phyloP scores from a whole-genome alignment of 768 basidiomycete genomes.

The Daedaleopsis sinensis region DNA sequence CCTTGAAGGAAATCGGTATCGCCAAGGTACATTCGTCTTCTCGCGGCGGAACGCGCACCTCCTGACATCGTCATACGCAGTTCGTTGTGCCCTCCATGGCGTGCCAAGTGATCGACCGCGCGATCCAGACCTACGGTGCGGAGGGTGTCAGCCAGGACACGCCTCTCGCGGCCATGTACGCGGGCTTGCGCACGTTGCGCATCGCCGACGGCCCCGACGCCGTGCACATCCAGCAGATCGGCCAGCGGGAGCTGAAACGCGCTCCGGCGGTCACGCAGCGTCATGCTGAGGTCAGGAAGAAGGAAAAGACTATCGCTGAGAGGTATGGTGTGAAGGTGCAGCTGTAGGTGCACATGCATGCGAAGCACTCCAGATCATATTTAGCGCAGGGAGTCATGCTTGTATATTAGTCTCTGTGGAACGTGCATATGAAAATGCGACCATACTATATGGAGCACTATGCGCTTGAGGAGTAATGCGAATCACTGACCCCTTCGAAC shows the following conservation, averaged over 20 bases:
- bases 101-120: constrained; percentile 85
- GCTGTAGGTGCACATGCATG: constrained; percentile 38
- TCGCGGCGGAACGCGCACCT: neutral
- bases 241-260: constrained; percentile 83
- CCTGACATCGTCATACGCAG: constrained; percentile 40
- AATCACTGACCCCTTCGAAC: too few relatives aligned
- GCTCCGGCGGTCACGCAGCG: constrained; percentile 62
- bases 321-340: constrained; percentile 64
- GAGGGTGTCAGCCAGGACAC: constrained; percentile 94
- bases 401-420: too few relatives aligned
- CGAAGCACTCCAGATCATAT: too few relatives aligned
- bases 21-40: constrained; percentile 78
- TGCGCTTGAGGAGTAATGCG: too few relatives aligned
- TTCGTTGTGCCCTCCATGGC: constrained; percentile 95
- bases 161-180: constrained; percentile 76
- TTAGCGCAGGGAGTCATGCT: too few relatives aligned
- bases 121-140: constrained; percentile 95
- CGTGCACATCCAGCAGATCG: constrained; percentile 96
- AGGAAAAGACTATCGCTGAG: constrained; percentile 60
- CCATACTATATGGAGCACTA: too few relatives aligned
- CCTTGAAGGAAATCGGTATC: constrained; percentile 95
- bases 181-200: constrained; percentile 82
- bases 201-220: constrained; percentile 88
- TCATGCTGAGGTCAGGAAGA: constrained; percentile 56
- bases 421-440: too few relatives aligned